Base-by-base conservation (phyloP, 371 early-diverging fungal species). In the Mucor piriformis region DNA sequence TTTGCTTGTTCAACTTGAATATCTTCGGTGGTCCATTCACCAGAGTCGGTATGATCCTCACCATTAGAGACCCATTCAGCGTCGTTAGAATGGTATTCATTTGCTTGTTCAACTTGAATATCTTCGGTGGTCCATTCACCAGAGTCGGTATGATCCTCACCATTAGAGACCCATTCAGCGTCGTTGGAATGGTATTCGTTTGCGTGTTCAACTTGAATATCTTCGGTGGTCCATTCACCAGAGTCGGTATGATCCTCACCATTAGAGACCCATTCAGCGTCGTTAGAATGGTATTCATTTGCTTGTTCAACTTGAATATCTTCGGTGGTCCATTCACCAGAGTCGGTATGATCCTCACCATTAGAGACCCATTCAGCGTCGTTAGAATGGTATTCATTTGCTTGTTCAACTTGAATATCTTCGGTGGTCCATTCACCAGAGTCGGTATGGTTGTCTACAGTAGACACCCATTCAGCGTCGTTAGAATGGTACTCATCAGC, bases 1-100 rank as follows among this genome's bases (percentile, higher is more conserved):
- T n/a, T n/a, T n/a, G n/a, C n/a, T n/a, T n/a, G n/a, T 7, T 68
- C 56, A 2, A 66, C 43, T 13, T 57, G 53, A 38, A 61, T 38
- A 54, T 59, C 53, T 48, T 54, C 63, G 50, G 47, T 25, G 25
- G 48, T 40, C 42, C 66, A 62, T 27, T 48, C 47, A 35, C 34
- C 42, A 44, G 59, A 44, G 25, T 59, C 33, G 38, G n/a, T 5
- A 12, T 37, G 38, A 7, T 12, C 29, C 18, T 23, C 59, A 37
- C 57, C 54, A 3, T n/a, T 21, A 23, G 47, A 55, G 23, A 54
- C 49, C 51, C 58, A 67, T 1, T 63, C 58, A 27, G 29, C 29
- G 21, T 50, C 49, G 6, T 50, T 32, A 8, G 43, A 38, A 18
- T 59, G 53, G 20, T 13, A 25, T 29, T 29, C 29, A 29, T 29